A percentile compares a stretch with the other conserved stretches of the same genome.
phyloP scores from a whole-genome alignment of 176 grass and related monocot species.

The Zizania latifolia region DNA sequence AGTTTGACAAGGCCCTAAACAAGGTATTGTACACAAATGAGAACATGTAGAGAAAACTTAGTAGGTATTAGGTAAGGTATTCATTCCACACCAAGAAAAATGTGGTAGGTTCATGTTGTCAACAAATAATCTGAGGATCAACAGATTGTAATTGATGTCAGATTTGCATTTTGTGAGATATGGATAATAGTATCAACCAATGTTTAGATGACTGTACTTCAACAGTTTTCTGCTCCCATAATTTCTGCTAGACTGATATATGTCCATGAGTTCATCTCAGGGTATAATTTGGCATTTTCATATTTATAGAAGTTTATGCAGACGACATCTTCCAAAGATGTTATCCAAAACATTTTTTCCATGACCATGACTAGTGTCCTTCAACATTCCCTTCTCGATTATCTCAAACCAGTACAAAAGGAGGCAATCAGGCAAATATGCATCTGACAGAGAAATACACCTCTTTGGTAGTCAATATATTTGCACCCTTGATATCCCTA shows the following conservation, averaged over 20 bases:
- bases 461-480: slow-evolving; percentile 98
- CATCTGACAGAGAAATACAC: slow-evolving; percentile 37
- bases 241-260: background rate
- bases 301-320: slow-evolving; percentile 14
- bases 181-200: background rate
- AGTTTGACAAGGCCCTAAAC: slow-evolving; percentile 96
- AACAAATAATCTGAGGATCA: slow-evolving; percentile 3
- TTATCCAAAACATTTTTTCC: background rate
- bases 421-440: slow-evolving; percentile 12
- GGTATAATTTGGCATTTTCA: background rate
- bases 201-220: background rate
- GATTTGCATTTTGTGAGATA: background rate
- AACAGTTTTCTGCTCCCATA: background rate
- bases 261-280: slow-evolving; percentile 1
- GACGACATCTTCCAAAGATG: background rate
- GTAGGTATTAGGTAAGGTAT: slow-evolving; percentile 6
- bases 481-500: slow-evolving; percentile 99
- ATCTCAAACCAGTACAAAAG: slow-evolving; percentile 24
- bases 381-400: background rate
- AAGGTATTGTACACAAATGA: slow-evolving; percentile 19
- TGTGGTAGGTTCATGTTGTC: background rate
- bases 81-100: background rate
- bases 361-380: background rate
- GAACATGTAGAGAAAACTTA: background rate
- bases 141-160: background rate